Conservation (phyloP, 306 rosid genomes). For the Lathyrus oleraceus region DNA sequence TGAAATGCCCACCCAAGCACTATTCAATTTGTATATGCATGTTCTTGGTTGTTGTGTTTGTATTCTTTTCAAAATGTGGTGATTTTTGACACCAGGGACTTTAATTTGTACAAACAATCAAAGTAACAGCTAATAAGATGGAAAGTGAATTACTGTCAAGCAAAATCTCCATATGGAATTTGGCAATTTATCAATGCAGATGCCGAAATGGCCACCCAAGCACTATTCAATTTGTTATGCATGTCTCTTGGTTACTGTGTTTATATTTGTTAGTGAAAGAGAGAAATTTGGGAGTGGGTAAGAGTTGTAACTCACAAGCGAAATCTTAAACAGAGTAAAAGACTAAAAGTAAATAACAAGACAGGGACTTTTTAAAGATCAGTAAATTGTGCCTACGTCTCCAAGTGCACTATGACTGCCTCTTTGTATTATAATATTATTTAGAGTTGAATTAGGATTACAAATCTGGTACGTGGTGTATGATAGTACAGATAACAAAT, state of each 20-base stretch:
- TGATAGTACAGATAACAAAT: background rate
- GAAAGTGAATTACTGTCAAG: slow-evolving; percentile 15
- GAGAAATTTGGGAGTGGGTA: slow-evolving; percentile 1
- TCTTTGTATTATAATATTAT: background rate
- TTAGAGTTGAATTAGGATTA: background rate
- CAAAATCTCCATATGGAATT: slow-evolving; percentile 19
- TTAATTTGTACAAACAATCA: slow-evolving; percentile 21
- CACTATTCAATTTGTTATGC: slow-evolving; percentile 1
- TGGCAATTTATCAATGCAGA: slow-evolving; percentile 22
- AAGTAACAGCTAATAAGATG: slow-evolving; percentile 23
- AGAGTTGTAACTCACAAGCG: slow-evolving; percentile 8
- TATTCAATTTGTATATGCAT: slow-evolving; percentile 1
- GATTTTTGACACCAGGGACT: slow-evolving; percentile 9
- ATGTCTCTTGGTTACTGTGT: background rate
- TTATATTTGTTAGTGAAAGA: background rate
- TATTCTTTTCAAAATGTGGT: slow-evolving; percentile 15
- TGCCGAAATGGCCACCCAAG: slow-evolving; percentile 7
- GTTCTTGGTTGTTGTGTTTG: background rate
- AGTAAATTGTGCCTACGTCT: background rate
- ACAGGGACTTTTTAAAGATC: background rate
- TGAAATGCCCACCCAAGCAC: slow-evolving; percentile 5
- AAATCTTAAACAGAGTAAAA: background rate
- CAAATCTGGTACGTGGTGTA: background rate
- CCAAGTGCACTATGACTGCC: background rate
- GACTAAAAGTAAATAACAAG: background rate